phyloP scores from a whole-genome alignment of 2,329 filamentous ascomycete genomes.

The Claviceps humidiphila region DNA sequence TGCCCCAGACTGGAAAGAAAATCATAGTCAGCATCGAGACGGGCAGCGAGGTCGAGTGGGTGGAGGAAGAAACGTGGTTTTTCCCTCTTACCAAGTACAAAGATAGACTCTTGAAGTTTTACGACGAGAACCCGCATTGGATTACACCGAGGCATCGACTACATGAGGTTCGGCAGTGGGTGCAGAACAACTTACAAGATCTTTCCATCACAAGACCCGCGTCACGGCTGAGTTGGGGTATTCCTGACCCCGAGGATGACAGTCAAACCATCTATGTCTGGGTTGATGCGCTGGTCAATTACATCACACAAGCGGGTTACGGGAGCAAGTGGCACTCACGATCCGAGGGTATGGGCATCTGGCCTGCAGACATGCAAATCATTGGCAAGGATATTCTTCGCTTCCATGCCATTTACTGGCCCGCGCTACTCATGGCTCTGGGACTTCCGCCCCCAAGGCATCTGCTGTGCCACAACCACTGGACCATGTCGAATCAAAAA shows the following conservation, averaged over 20 bases:
- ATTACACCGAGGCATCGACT: constrained; percentile 61
- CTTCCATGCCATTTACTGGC: constrained; percentile 98
- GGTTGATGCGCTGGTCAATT: constrained; percentile 93
- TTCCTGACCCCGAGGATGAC: constrained; percentile 71
- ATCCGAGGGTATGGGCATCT: constrained; percentile 48
- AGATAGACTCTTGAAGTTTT: constrained; percentile 68
- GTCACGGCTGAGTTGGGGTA: constrained; percentile 72
- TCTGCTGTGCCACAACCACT: constrained; percentile 83
- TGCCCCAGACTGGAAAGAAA: constrained; percentile 69
- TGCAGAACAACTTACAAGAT: constrained; percentile 67
- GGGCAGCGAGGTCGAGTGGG: constrained; percentile 89
- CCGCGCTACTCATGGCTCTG: constrained; percentile 83
- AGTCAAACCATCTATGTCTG: constrained; percentile 94
- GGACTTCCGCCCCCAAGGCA: constrained; percentile 65
- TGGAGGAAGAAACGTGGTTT: constrained; percentile 85
- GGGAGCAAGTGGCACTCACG: constrained; percentile 47
- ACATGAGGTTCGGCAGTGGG: constrained; percentile 66
- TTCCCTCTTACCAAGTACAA: constrained; percentile 78
- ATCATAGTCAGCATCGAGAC: constrained; percentile 77
- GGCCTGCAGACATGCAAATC: constrained; percentile 86
- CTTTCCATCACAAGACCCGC: constrained; percentile 77
- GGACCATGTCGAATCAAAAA: constrained; percentile 82
- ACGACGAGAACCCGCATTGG: constrained; percentile 62
- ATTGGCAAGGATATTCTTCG: constrained; percentile 94
- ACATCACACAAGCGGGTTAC: constrained; percentile 78